Evolutionary conservation across 257 asterid genomes (phyloP), one percentile per base, ranked within the genome.

Genomic region (Fraxinus quadrangulata): DNA sequence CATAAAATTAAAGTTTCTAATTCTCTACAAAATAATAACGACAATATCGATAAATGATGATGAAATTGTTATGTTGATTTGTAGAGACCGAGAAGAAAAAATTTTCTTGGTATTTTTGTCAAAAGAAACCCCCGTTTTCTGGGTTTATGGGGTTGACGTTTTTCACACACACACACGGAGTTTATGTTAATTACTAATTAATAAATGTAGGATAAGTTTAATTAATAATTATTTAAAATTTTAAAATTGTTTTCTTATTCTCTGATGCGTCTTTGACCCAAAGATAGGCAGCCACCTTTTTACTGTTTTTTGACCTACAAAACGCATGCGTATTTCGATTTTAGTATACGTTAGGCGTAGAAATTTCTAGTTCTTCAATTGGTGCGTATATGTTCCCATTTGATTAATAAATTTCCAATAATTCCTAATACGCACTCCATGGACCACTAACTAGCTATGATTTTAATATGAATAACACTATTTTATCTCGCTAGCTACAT

Each of bases 211-310:
- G 33, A 63, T 24, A 63, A 3, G 68, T 63, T 63, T 24, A 24
- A 8, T 26, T 63, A 63, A 34, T 24, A 63, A 63, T 63, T 63
- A 63, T 11, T 40, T 16, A 10, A 40, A 3, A 10, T 10, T 10
- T 40, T 40, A 7, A 1, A 40, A 40, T 40, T 40, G 49, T n/a
- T 23, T 63, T 14, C 5, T 24, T 63, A 63, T 63, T 24, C 69
- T 24, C 69, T 63, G 69, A 63, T 23, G 36, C 69, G 69, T 63
- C 69, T 63, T 63, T 63, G 69, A 63, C 69, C 69, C 34, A 63
- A 63, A 11, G 11, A 26, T 26, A 10, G 19, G 17, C 69, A 63
- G 34, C 69, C 10, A 8, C 69, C 49, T 42, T 11, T 11, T 42
- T 42, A 42, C 49, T 42, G 49, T 42, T 42, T 42, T 42, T 42